Base-by-base conservation (phyloP, 345 rosid species). In the Bruguiera gymnorhiza region DNA sequence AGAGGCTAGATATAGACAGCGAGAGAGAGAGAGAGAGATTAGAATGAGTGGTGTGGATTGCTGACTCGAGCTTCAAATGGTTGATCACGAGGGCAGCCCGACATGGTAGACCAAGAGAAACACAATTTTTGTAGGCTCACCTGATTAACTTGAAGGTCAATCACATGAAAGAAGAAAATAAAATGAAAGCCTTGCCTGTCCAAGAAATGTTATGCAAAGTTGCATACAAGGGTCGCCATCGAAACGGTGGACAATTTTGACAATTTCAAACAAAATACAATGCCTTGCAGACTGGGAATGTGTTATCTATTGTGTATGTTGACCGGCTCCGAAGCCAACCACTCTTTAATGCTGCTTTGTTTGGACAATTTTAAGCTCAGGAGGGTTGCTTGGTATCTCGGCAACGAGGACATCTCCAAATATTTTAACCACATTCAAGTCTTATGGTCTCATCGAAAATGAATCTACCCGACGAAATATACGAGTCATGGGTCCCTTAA, bases 371-470 rank as follows among this genome's bases (percentile, higher is more conserved):
- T 74, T 68, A 76, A 62, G 66, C 66, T 79, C 60, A 18, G 34
- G 66, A 19, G 69, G 87, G 72, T 87, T 87, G 89, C 88, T 85
- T 84, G 8, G 81, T 78, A 79, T 79, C 83, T 74, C 81, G 73
- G 88, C 86, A 84, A 82, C 84, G 84, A 74, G 11, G 83, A 81
- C 86, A 37, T 52, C 80, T 73, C 81, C 70, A 46, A 43, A 52
- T 68, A 60, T 74, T 68, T 46, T 65, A 67, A 39, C 43, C 48
- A 62, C 65, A 65, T 75, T 71, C 13, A 32, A 56, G 18, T 46
- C 6, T 18, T 54, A 20, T 51, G 31, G 31, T 70, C 4, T 60
- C 18, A 55, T 70, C 26, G 55, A 8, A 43, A 39, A 30, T 60
- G 29, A 75, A 75, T 66, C 24, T 57, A 68, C 64, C 64, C 75